Conservation (phyloP, 192 early-diverging fungal species). For the Linnemannia schmuckeri region DNA sequence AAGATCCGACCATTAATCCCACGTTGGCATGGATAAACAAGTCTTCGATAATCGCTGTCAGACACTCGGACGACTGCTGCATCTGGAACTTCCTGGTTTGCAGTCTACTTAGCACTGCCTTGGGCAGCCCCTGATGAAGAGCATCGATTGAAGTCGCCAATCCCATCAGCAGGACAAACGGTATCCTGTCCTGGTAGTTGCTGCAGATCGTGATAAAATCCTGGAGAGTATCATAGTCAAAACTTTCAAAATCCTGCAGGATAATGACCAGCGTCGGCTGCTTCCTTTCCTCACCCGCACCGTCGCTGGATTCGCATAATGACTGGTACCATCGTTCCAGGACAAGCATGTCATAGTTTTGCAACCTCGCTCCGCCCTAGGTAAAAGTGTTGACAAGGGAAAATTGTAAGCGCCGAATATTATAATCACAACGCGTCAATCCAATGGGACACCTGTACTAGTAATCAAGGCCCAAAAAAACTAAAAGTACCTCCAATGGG, state of each 20-base stretch:
- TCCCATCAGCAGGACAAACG: constrained; percentile 86
- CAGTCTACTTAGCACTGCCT: constrained; percentile 76
- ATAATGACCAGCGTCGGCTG: constrained; percentile 74
- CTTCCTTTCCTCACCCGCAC: neutral
- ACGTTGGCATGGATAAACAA: constrained; percentile 68
- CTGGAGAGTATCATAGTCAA: constrained; percentile 77
- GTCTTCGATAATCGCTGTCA: constrained; percentile 65
- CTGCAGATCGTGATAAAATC: constrained; percentile 82
- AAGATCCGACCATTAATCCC: constrained; percentile 74
- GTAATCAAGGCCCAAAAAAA: no score
- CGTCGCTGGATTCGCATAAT: constrained; percentile 7
- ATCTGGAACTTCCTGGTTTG: constrained; percentile 85
- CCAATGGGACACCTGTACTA: no score
- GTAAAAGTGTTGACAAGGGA: neutral
- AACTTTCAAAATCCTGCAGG: constrained; percentile 91
- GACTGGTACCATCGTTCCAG: constrained; percentile 77
- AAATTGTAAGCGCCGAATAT: neutral
- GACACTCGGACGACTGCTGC: constrained; percentile 78
- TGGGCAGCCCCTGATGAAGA: constrained; percentile 84
- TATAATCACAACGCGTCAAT: neutral
- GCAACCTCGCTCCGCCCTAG: constrained; percentile 50
- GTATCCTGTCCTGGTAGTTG: constrained; percentile 76
- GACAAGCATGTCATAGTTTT: constrained; percentile 75
- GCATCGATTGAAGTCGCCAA: constrained; percentile 90
- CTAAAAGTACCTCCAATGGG: constrained; percentile 50